phyloP scores from a whole-genome alignment of 306 rosid species.

The Malus asiatica region DNA sequence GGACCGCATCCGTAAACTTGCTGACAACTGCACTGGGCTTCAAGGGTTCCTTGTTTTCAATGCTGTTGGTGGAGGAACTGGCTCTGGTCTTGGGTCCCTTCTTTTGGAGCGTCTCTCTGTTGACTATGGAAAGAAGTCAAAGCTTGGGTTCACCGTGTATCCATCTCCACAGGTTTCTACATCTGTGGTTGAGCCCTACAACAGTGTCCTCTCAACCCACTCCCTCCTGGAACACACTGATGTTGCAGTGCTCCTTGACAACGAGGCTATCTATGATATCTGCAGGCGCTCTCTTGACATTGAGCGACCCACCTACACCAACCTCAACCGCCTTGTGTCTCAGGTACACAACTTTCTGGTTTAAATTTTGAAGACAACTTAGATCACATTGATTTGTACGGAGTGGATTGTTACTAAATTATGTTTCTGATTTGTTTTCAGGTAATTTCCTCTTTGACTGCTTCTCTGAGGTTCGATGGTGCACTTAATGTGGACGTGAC shows the following conservation, averaged over 20 bases:
- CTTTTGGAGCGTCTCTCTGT: conserved; percentile 83
- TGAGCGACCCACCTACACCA: conserved; percentile 90
- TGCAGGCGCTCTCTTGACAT: conserved; percentile 93
- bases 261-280: conserved; percentile 86
- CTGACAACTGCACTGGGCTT: conserved; percentile 92
- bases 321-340: conserved; percentile 82
- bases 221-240: conserved; percentile 90
- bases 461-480: conserved; percentile 85
- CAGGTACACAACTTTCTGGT: conserved; percentile 38
- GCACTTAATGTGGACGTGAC: conserved; percentile 87
- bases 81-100: conserved; percentile 89
- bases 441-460: conserved; percentile 87
- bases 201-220: conserved; percentile 91
- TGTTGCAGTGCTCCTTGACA: conserved; percentile 83
- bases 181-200: conserved; percentile 95
- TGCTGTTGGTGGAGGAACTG: conserved; percentile 96
- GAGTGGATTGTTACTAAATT: not conserved
- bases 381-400: not conserved
- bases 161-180: conserved; percentile 96
- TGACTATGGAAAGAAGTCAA: conserved; percentile 87
- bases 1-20: conserved; percentile 90
- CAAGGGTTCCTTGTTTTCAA: conserved; percentile 89
- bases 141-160: conserved; percentile 86
- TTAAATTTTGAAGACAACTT: not conserved
- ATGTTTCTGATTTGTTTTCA: conserved; percentile 4